Evolutionary conservation across 306 rosid species (phyloP).

Genomic region (Dalbergia cultrata): DNA sequence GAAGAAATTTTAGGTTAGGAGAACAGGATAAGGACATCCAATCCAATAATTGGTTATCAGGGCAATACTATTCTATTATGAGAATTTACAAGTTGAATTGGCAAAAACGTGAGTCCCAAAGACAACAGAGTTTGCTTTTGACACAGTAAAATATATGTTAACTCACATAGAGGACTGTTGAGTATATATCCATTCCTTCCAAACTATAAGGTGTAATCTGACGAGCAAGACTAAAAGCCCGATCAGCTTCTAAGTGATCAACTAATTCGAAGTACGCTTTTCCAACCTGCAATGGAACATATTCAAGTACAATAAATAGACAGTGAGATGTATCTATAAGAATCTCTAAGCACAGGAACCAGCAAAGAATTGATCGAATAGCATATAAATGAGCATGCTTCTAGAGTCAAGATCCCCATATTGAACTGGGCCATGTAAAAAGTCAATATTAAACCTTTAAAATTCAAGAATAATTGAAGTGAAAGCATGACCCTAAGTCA

Average conservation of each 20-base stretch:
- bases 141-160: background rate
- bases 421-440: background rate
- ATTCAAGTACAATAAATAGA: constrained; percentile 1
- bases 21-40: background rate
- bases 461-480: constrained; percentile 9
- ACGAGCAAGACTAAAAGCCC: constrained; percentile 85
- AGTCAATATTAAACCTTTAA: background rate
- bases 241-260: constrained; percentile 91
- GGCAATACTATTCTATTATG: constrained; percentile 33
- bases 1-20: background rate
- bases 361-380: constrained; percentile 18
- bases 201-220: constrained; percentile 82
- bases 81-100: constrained; percentile 6
- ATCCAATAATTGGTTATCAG: background rate
- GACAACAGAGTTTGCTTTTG: constrained; percentile 21
- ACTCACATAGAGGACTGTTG: constrained; percentile 98
- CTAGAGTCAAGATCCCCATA: constrained; percentile 6
- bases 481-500: background rate
- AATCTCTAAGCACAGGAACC: constrained; percentile 11
- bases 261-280: constrained; percentile 90
- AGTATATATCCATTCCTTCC: constrained; percentile 97
- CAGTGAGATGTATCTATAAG: constrained; percentile 37
- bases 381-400: constrained; percentile 8
- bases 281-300: constrained; percentile 81
- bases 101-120: constrained; percentile 27